Conservation (phyloP, 2,329 filamentous ascomycete species). For the Hansfordia pulvinata region DNA sequence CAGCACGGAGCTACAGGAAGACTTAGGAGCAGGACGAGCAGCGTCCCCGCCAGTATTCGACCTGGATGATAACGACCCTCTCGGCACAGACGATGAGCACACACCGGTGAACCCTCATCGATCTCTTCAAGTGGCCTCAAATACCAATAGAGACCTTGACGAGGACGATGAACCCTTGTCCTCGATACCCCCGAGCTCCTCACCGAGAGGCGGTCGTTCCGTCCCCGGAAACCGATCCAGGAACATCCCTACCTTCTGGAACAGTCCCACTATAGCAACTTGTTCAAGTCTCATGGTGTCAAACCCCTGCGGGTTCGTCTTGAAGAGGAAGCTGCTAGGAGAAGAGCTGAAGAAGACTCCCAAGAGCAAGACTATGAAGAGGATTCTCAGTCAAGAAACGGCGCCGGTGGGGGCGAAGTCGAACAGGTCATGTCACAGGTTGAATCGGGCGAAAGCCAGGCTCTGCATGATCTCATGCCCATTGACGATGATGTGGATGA, state of each 20-base stretch:
- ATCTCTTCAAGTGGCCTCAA: too few relatives aligned
- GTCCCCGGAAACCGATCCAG: constrained; percentile 46
- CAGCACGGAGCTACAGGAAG: too few relatives aligned
- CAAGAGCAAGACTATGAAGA: constrained; percentile 37
- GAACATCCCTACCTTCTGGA: constrained; percentile 46
- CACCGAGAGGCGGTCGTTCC: constrained; percentile 40
- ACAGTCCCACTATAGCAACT: constrained; percentile 36
- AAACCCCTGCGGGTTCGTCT: constrained; percentile 32
- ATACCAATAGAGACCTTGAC: too few relatives aligned
- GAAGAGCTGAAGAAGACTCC: constrained; percentile 25
- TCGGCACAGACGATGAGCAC: too few relatives aligned
- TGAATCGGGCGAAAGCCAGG: constrained; percentile 21
- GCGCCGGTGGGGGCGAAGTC: too few relatives aligned
- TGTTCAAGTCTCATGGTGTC: constrained; percentile 39
- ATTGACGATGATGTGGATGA: constrained; percentile 7
- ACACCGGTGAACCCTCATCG: too few relatives aligned
- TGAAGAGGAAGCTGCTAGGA: constrained; percentile 15
- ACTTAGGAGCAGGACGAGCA: too few relatives aligned
- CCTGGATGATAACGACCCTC: too few relatives aligned
- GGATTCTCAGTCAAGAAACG: constrained; percentile 29
- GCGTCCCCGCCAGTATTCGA: too few relatives aligned
- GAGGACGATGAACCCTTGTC: constrained; percentile 6
- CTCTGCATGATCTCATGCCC: constrained; percentile 3
- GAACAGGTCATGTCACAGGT: too few relatives aligned
- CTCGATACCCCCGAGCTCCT: too few relatives aligned